Evolutionary conservation across 1,139 yeast genomes (phyloP), one percentile per base, ranked within the genome.

Genomic region (Kazachstania sp.): DNA sequence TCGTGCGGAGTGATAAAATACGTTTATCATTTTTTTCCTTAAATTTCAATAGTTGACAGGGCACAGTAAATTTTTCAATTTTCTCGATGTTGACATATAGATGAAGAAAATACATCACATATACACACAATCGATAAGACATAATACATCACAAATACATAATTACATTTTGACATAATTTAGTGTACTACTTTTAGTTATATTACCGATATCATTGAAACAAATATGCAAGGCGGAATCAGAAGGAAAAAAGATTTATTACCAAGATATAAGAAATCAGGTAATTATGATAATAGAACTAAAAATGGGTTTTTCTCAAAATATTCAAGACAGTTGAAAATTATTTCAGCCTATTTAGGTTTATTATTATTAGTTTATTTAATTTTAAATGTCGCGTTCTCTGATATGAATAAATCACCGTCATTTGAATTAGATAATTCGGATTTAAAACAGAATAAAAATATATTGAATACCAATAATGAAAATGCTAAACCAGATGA

Each of bases 251-350:
- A 56, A 44, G 67, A 63, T 43, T 49, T 63, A 32, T 47, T 63
- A 46, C 67, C 67, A 37, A 52, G 66, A 20, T 62, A 62, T 51
- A 57, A 57, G 43, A 49, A 48, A 39, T 26, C 38, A 4, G 46
- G 47, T 26, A 42, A 39, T 18, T 37, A 41, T n/a, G 43, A 43
- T 16, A 30, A 23, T 13, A 50, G 53, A 26, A 52, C 57, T 29
- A 36, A 18, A 5, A 23, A 31, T 20, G 31, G 41, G 3, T 57
- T 53, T 43, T 61, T 72, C 52, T 71, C 76, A 1, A 71, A 76
- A 3, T 74, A 75, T 26, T 68, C 69, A 69, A 30, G 36, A 30
- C 13, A 13, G 26, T 13, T 39, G 23, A 71, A 72, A 55, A 72
- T 71, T 51, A 48, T 70, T 26, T 15, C 71, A 1, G 64, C 62